Base-by-base conservation (phyloP, 1,284 basidiomycete genomes). In the Veloboletus limbatus region DNA sequence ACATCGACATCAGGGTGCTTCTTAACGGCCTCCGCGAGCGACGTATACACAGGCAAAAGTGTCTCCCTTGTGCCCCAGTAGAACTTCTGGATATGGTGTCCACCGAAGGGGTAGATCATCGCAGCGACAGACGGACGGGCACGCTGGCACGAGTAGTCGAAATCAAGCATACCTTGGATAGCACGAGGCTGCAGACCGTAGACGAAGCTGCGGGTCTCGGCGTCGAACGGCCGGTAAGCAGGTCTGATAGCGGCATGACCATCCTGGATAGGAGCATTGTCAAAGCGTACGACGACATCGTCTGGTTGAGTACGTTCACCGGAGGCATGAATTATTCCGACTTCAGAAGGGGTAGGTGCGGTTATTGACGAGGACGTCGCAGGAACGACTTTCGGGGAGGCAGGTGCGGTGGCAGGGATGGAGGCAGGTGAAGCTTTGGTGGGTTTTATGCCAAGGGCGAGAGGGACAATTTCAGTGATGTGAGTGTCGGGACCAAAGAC, bases 11-110 rank as follows among this genome's bases (percentile, higher is more conserved):
- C 96, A 35, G 91, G 82, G 76, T 97, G 96, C 79, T 97, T 99
- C 72, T 83, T 79, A 59, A 90, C 84, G 8, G 96, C 97, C 68
- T 99, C 96, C 49, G 81, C 85, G 57, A 98, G 79, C 53, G 83
- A 86, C 24, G 96, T 97, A 78, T 98, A 99, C 47, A 99, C 96
- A 37, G 96, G 96, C 33, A 99, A 83, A 37, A 99, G 85, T 2
- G 95, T 97, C 79, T 99, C 96, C 78, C 93, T 95, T 49, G 97
- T 99, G 52, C 96, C 96, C 96, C 96, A 99, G 81, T 99, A 95
- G 81, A 97, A 97, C 79, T 99, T 99, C 74, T 99, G 96, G 70
- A 98, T 97, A 76, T 98, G 96, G 75, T 98, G 96, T 26, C 96
- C 96, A 67, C 96, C 96, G 73, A 99, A 99, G 66, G 97, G 97